A percentile compares a stretch with the other conserved stretches of the same genome.
Evolutionary conservation across 768 basidiomycete genomes (phyloP).

Genomic region (Sporobolomyces roseus): DNA sequence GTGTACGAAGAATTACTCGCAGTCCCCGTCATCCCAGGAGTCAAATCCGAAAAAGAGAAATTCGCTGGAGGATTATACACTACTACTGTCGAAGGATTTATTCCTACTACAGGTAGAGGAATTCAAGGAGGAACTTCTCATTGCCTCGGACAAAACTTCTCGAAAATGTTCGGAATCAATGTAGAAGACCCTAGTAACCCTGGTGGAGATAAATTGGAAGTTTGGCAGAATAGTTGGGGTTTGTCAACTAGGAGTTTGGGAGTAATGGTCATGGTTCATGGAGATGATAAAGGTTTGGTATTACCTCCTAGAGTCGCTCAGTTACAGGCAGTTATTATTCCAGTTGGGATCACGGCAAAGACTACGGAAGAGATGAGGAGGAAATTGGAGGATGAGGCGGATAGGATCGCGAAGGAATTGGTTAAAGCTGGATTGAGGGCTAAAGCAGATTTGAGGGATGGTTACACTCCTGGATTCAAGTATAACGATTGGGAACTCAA

Average conservation of each 20-base stretch:
- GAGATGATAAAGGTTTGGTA: slow-evolving; percentile 94
- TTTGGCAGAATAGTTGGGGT: slow-evolving; percentile 99
- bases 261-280: slow-evolving; percentile 99
- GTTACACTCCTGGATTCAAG: slow-evolving; percentile 97
- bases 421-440: slow-evolving; percentile 71
- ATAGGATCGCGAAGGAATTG: slow-evolving; percentile 66
- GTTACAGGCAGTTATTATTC: slow-evolving; percentile 84
- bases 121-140: slow-evolving; percentile 98
- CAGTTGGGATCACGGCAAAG: slow-evolving; percentile 89
- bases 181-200: slow-evolving; percentile 79
- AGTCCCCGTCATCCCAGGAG: slow-evolving; percentile 90
- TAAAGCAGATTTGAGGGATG: slow-evolving; percentile 86
- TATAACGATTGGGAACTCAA: slow-evolving; percentile 99
- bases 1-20: slow-evolving; percentile 97
- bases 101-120: slow-evolving; percentile 92
- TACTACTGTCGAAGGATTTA: slow-evolving; percentile 95
- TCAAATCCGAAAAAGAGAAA: slow-evolving; percentile 99
- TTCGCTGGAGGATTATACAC: slow-evolving; percentile 98
- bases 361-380: slow-evolving; percentile 58
- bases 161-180: slow-evolving; percentile 94
- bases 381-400: slow-evolving; percentile 70
- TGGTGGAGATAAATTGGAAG: slow-evolving; percentile 64
- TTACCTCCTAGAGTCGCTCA: slow-evolving; percentile 96
- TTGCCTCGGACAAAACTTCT: slow-evolving; percentile 98
- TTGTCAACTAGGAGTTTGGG: slow-evolving; percentile 92